Evolutionary conservation across 768 basidiomycete genomes (phyloP).

Genomic region (Mycena capillaripes): DNA sequence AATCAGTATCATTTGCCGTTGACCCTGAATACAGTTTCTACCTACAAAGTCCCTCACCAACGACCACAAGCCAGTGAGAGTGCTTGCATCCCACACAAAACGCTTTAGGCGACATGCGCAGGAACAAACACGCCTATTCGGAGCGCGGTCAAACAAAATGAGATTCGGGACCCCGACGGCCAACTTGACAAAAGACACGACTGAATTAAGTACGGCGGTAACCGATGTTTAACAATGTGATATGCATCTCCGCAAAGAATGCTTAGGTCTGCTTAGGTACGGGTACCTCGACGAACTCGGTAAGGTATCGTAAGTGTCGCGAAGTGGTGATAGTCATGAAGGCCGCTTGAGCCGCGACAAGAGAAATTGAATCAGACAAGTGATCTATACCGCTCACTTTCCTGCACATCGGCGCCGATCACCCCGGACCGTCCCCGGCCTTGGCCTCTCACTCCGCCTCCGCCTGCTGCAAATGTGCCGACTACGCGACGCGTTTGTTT

Average conservation of each 20-base stretch:
- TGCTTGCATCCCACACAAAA: background rate
- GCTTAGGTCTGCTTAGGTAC: no score
- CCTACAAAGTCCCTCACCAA: no score
- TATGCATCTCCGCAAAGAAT: no score
- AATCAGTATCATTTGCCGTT: background rate
- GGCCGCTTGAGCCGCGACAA: no score
- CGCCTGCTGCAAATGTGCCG: background rate
- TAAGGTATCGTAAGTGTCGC: no score
- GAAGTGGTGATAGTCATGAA: no score
- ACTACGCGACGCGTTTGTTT: constrained; percentile 16
- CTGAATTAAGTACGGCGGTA: no score
- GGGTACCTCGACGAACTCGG: no score
- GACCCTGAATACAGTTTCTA: background rate
- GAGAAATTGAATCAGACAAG: constrained; percentile 17
- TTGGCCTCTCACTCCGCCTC: background rate
- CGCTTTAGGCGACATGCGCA: background rate
- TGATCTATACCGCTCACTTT: constrained; percentile 8
- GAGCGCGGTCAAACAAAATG: background rate
- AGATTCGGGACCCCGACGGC: background rate
- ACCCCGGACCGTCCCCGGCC: background rate
- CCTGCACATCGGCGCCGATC: constrained; percentile 3
- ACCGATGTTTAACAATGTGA: no score
- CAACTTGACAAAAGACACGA: constrained; percentile 10
- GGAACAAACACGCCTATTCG: background rate
- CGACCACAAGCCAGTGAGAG: background rate